Base-by-base conservation (phyloP, 1,284 basidiomycete species). In the Earliella scabrosa region DNA sequence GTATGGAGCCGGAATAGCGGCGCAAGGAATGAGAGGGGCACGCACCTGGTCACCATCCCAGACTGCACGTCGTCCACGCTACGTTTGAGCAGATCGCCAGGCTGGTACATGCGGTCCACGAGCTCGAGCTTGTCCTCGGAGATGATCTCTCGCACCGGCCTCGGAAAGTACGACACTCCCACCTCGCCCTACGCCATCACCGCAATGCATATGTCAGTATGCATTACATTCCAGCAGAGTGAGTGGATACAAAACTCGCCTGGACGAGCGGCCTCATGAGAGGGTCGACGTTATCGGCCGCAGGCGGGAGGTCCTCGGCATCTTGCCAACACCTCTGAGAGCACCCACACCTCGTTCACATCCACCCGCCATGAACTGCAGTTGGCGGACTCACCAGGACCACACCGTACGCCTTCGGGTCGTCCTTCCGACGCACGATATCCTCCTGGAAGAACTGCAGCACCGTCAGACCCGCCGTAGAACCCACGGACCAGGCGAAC, bases 11-110 rank as follows among this genome's bases (percentile, higher is more conserved):
- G n/a, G n/a, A n/a, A 27, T 14, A 43, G 5, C 23, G 18, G 20
- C 13, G 36, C 4, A 26, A 26, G 29, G 21, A 7, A 18, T 10
- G 14, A 2, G 45, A 27, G n/a, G 7, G 27, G 2, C 7, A 59
- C 65, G 45, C 36, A 70, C 69, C 61, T 59, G 11, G 82, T 79
- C 44, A 97, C 86, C 29, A 95, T 84, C 10, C 92, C 95, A n/a
- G 90, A 88, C 60, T 82, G 82, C 34, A 87, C 76, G 63, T 92
- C 87, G 46, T 89, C 85, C 18, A 91, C 75, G 56, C 82, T 83
- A 44, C 86, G 84, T 75, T 97, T 97, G 77, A 93, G 91, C 50
- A 90, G 79, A 71, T 97, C 95, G 26, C 94, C 93, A 14, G 80
- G 79, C 60, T 91, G 84, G 65, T 97, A 88, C 38, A 81, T 82